Evolutionary conservation across 2,329 filamentous ascomycete species (phyloP), one percentile per base, ranked within the genome.

Genomic region (Trematosphaeria pertusa): DNA sequence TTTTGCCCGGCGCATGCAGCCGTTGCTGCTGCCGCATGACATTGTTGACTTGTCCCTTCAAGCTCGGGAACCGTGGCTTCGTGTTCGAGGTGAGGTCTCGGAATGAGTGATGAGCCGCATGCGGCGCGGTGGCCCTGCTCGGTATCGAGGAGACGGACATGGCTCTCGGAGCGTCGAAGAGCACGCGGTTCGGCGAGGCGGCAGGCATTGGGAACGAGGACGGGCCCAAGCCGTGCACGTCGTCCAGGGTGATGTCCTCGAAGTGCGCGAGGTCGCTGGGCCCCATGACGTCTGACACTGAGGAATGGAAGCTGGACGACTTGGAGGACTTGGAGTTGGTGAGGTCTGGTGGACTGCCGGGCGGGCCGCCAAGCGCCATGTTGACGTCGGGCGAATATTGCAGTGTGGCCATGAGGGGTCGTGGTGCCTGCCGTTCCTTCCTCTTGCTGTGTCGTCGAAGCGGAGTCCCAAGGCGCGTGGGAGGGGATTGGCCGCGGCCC

Each of bases 211-310:
- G 82, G 26, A 81, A 81, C 52, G 77, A 58, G n/a, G 54, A 41
- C 9, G 69, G 65, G n/a, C n/a, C n/a, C n/a, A n/a, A n/a, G 30
- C 61, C 78, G 19, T 73, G 61, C 52, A 91, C 86, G 60, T 89
- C 87, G 50, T 91, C 87, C 21, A 97, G 83, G 10, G 88, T 90
- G 68, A 97, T 96, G 56, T 97, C 93, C 70, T 97, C 93, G 63
- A 97, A 97, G 70, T 97, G 86, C 54, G 85, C 86, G 47, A 87
- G 83, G 65, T 96, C 89, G 64, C 87, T 85, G 19, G 75, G 72
- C 59, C 70, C 67, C 50, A 73, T 69, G 36, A 72, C 66, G 58
- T 89, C 88, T 62, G 91, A 87, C 52, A 83, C 86, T 46, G 88
- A 86, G 28, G 91, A 96, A 60, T 87, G 87, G 64, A 93, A 88